phyloP scores from a whole-genome alignment of 176 grass and related monocot genomes.

The Zea mays region DNA sequence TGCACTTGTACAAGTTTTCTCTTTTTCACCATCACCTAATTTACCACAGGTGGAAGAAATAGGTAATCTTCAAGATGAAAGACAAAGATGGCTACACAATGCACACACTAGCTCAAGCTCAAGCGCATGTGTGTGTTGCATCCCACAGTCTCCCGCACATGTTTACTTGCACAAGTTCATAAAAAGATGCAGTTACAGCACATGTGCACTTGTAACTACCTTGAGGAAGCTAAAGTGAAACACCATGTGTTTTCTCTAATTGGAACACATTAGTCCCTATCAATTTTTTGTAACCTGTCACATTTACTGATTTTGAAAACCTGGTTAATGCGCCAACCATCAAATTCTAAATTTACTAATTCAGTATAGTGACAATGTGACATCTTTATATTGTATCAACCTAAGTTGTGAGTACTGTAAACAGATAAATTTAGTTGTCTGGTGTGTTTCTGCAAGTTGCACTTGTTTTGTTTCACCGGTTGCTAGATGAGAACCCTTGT shows the following conservation, averaged over 20 bases:
- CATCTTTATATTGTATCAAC: background rate
- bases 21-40: background rate
- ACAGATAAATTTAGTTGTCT: background rate
- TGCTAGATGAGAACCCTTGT: background rate
- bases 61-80: background rate
- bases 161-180: background rate
- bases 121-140: background rate
- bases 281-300: background rate
- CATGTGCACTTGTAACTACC: background rate
- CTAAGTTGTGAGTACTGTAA: background rate
- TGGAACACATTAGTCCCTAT: background rate
- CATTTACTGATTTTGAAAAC: background rate
- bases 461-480: constrained; percentile 18
- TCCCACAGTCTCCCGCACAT: background rate
- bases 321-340: background rate
- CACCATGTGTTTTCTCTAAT: background rate
- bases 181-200: background rate
- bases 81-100: background rate
- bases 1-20: constrained; percentile 1
- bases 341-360: background rate
- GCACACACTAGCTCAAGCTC: background rate
- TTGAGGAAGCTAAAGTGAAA: background rate
- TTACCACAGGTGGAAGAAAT: background rate
- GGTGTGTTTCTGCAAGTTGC: background rate
- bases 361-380: background rate